These are phyloP conservation scores for Colletotrichum somersetense DNA, from an alignment of 2,329 filamentous ascomycete genomes.

Conservation along the genomic window DNA sequence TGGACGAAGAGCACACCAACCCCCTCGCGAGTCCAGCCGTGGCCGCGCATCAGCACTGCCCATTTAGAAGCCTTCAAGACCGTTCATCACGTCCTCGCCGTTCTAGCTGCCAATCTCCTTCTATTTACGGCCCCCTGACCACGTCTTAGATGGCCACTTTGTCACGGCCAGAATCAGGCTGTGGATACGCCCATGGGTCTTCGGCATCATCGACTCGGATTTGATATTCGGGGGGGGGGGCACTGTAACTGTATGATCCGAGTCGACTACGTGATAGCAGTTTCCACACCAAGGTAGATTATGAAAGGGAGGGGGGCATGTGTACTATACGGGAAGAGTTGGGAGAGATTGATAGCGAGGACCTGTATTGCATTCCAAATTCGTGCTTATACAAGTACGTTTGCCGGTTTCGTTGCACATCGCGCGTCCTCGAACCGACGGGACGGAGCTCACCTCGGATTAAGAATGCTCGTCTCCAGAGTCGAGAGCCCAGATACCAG, in stretches of 20 bases:
- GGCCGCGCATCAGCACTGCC: slow-evolving; percentile 50
- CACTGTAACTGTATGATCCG: slow-evolving; percentile 4
- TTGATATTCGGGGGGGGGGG: slow-evolving; percentile 58
- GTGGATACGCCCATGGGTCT: slow-evolving; percentile 53
- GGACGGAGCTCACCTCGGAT: slow-evolving; percentile 43
- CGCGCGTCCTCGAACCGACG: not conserved
- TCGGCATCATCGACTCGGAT: slow-evolving; percentile 57
- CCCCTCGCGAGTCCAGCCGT: slow-evolving; percentile 50
- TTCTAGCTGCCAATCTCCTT: slow-evolving; percentile 53
- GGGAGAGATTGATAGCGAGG: slow-evolving; percentile 51
- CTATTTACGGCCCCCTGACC: slow-evolving; percentile 50
- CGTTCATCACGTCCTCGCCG: slow-evolving; percentile 50
- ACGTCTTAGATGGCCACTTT: slow-evolving; percentile 53
- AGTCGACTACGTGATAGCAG: not conserved
- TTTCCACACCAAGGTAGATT: not conserved
- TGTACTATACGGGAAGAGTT: slow-evolving; percentile 50
- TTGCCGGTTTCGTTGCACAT: not conserved
- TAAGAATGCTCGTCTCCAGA: slow-evolving; percentile 50
- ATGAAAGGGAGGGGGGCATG: not conserved
- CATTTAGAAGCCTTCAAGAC: slow-evolving; percentile 52
- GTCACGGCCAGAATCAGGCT: slow-evolving; percentile 46
- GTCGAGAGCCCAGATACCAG: slow-evolving; percentile 46
- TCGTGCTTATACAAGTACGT: not conserved
- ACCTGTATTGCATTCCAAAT: slow-evolving; percentile 35
- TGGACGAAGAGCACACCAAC: slow-evolving; percentile 51